Evolutionary conservation across 1,284 basidiomycete genomes (phyloP).

Genomic region (Lignosus rhinocerotis): DNA sequence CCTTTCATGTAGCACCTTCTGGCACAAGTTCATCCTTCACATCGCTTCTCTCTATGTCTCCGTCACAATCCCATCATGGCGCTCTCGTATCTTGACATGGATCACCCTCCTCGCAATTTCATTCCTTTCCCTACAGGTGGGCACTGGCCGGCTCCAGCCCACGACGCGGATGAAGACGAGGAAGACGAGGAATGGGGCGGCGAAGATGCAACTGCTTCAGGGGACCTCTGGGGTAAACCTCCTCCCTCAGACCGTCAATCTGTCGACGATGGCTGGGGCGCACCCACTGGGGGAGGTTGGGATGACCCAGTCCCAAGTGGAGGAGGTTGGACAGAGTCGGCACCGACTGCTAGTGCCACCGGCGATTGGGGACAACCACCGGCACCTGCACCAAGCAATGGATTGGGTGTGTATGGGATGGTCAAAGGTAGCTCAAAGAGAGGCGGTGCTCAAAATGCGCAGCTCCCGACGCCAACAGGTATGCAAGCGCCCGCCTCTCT

Average conservation of each 20-base stretch:
- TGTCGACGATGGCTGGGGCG: conserved; percentile 4
- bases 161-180: conserved; percentile 12
- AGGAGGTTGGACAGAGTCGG: conserved; percentile 1
- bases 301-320: neutral
- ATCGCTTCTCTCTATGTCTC: conserved; percentile 3
- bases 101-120: conserved; percentile 17
- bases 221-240: conserved; percentile 12
- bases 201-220: conserved; percentile 7
- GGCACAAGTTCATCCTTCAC: conserved; percentile 7
- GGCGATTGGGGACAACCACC: conserved; percentile 8
- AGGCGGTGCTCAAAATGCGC: conserved; percentile 17
- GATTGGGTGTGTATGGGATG: conserved; percentile 2
- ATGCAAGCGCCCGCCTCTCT: conserved; percentile 19
- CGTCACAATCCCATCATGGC: neutral
- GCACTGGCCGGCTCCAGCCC: conserved; percentile 19
- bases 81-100: conserved; percentile 14
- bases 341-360: neutral
- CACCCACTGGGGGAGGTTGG: conserved; percentile 8
- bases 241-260: neutral
- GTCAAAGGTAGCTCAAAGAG: conserved; percentile 9
- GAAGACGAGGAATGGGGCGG: conserved; percentile 20
- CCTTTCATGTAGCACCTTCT: conserved; percentile 2
- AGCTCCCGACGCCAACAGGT: conserved; percentile 1
- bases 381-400: neutral
- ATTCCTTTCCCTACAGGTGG: conserved; percentile 21